These are phyloP conservation scores for Papiliotrema nemorosa DNA, from an alignment of 1,284 basidiomycete species.

Conservation along the genomic window DNA sequence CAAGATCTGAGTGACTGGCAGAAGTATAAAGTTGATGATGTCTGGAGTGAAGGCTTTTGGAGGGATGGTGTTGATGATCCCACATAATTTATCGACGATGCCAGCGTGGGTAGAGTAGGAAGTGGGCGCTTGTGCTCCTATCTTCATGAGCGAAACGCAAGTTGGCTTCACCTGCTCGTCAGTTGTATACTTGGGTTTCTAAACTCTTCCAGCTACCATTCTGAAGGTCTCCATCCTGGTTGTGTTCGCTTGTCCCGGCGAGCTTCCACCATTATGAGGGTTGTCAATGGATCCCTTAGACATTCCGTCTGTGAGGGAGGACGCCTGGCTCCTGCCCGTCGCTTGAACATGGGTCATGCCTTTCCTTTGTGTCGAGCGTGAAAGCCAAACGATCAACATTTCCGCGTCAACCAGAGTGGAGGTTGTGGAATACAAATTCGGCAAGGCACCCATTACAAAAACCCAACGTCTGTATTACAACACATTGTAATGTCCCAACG, in stretches of 20 bases:
- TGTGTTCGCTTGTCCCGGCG: neutral
- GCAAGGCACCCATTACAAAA: too few relatives aligned
- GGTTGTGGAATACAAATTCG: too few relatives aligned
- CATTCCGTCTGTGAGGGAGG: too few relatives aligned
- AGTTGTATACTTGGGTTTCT: conserved; percentile 1
- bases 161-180: conserved; percentile 63
- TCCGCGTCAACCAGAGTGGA: too few relatives aligned
- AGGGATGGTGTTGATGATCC: conserved; percentile 53
- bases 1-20: conserved; percentile 77
- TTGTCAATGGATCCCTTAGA: too few relatives aligned
- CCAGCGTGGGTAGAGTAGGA: conserved; percentile 55
- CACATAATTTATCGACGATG: conserved; percentile 58
- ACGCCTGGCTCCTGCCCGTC: too few relatives aligned
- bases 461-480: too few relatives aligned
- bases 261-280: neutral
- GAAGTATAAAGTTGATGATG: conserved; percentile 79
- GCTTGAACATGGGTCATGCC: too few relatives aligned
- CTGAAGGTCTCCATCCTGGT: conserved; percentile 39
- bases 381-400: too few relatives aligned
- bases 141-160: conserved; percentile 72
- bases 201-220: conserved; percentile 18
- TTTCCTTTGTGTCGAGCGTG: too few relatives aligned
- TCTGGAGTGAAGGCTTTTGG: conserved; percentile 54
- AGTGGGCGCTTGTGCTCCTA: conserved; percentile 59
- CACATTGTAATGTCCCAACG: too few relatives aligned